Evolutionary conservation across 257 asterid species (phyloP).

Genomic region (Nemophila menziesii): DNA sequence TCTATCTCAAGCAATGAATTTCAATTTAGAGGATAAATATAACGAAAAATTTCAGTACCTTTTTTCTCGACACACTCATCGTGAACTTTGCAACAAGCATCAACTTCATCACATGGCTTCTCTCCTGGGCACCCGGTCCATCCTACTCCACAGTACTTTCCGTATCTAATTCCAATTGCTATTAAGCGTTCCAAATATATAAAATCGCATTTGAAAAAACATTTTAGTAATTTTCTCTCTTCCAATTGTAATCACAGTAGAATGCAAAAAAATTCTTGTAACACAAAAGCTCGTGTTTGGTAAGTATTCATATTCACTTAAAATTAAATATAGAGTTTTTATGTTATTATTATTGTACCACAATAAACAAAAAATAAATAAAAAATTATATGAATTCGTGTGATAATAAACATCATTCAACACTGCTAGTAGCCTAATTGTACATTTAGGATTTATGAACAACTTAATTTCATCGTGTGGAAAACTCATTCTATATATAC

Average conservation of each 20-base stretch:
- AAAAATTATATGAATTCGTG: too few species aligned
- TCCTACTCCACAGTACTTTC: conserved; percentile 92
- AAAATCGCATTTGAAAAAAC: not conserved
- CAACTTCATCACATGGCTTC: conserved; percentile 91
- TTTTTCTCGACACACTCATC: conserved; percentile 67
- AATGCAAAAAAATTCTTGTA: not conserved
- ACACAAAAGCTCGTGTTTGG: not conserved
- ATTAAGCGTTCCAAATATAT: conserved; percentile 10
- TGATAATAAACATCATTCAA: too few species aligned
- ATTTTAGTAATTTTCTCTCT: too few species aligned
- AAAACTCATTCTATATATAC: too few species aligned
- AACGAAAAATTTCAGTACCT: conserved; percentile 32
- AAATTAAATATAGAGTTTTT: too few species aligned
- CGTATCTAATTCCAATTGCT: conserved; percentile 78
- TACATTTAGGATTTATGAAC: too few species aligned
- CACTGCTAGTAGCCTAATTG: too few species aligned
- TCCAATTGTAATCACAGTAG: not conserved
- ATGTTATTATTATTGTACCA: too few species aligned
- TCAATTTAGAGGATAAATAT: not conserved
- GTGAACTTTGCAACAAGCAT: conserved; percentile 81
- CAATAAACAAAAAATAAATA: too few species aligned
- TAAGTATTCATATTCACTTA: too few species aligned
- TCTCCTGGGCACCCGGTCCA: conserved; percentile 92
- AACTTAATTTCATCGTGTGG: too few species aligned
- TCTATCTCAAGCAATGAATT: not conserved